Base-by-base conservation (phyloP, 768 basidiomycete genomes). In the Pleurotus djamor region DNA sequence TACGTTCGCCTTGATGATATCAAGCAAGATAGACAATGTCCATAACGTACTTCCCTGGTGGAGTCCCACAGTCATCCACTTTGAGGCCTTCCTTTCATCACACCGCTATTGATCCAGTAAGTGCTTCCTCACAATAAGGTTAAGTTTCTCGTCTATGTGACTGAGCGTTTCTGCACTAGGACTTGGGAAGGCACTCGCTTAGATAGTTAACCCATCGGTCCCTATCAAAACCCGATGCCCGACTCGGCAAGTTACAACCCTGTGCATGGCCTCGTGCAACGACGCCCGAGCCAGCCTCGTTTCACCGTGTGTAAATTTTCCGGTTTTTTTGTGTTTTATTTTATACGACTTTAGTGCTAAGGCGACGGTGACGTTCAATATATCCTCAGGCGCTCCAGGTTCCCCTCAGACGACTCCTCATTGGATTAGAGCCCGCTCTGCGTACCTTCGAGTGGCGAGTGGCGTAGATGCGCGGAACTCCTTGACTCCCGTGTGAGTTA, bases 161-260 rank as follows among this genome's bases (percentile, higher is more conserved):
- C n/a, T 47, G 45, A 17, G 45, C n/a, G 45, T 47, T 47, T 33
- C 14, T 38, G 21, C 1, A 28, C 37, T 52, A 36, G 33, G 51
- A 9, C 32, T 36, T 17, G 41, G 41, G 36, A 41, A 44, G 17
- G 21, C 38, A 10, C 41, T 56, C 54, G 54, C 54, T 56, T 56
- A 45, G 54, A 44, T 56, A 16, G 51, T 52, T 52, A n/a, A 44
- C 54, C 37, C 54, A 56, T 56, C 54, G 54, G 54, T 56, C 10
- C 54, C 41, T 56, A 56, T 56, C 41, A 43, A 56, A 17, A 17
- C 37, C 54, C 54, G 54, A 56, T 56, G 54, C 54, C 54, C 54
- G 54, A 56, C 54, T 44, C 54, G 54, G 54, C 37, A 28, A 17
- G 6, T 28, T 36, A 35, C 16, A 56, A 41, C 54, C 54, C 54